Evolutionary conservation across 2,329 filamentous ascomycete genomes (phyloP).

Genomic region (Penicillium capsulatum): DNA sequence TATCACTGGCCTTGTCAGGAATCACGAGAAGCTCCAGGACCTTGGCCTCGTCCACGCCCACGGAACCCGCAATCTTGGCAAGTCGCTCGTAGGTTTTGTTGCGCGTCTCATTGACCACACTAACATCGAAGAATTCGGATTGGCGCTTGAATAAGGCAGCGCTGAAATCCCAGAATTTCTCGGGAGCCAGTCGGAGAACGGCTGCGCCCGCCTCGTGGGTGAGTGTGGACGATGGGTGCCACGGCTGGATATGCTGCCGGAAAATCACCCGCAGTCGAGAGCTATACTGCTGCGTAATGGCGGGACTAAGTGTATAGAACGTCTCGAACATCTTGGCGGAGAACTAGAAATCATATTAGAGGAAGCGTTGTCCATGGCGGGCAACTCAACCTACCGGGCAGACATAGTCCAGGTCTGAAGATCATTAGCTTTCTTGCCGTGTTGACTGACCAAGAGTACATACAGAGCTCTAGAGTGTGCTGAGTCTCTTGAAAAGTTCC

Average conservation of each 20-base stretch:
- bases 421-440: conserved; percentile 3
- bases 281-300: conserved; percentile 57
- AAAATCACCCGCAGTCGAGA: conserved; percentile 70
- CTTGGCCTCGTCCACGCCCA: conserved; percentile 66
- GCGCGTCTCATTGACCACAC: conserved; percentile 74
- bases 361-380: too few relatives aligned
- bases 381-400: conserved; percentile 63
- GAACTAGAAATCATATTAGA: conserved; percentile 41
- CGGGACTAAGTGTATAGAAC: conserved; percentile 64
- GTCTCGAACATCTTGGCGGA: conserved; percentile 73
- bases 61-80: conserved; percentile 63
- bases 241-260: conserved; percentile 88
- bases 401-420: conserved; percentile 75
- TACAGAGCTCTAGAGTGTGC: conserved; percentile 41
- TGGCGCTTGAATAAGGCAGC: conserved; percentile 65
- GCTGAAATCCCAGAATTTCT: conserved; percentile 77
- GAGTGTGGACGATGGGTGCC: conserved; percentile 83
- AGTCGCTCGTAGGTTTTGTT: conserved; percentile 80
- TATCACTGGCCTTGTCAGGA: conserved; percentile 60
- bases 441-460: conserved; percentile 12
- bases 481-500: conserved; percentile 18
- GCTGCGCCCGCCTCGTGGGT: conserved; percentile 71
- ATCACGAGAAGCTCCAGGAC: conserved; percentile 68
- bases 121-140: conserved; percentile 76
- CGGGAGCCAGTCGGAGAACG: conserved; percentile 65